phyloP scores from a whole-genome alignment of 2,329 filamentous ascomycete genomes.

The Sporothrix dimorphospora region DNA sequence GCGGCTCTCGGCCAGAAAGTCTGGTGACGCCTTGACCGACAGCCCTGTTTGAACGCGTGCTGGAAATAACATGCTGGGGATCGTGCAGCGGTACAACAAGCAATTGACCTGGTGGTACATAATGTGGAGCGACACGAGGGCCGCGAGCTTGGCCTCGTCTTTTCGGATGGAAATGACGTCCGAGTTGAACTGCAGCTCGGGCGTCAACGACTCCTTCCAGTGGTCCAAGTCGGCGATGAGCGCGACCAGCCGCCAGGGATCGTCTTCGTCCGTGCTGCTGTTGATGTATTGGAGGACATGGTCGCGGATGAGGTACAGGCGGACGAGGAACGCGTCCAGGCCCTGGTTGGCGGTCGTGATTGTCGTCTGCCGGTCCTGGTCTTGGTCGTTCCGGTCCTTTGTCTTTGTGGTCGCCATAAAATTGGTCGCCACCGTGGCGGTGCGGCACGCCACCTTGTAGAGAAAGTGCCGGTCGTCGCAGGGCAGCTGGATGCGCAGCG shows the following conservation, averaged over 20 bases:
- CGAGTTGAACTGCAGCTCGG: slow-evolving; percentile 21
- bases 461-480: slow-evolving; percentile 22
- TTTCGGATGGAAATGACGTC: slow-evolving; percentile 25
- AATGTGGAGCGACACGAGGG: slow-evolving; percentile 18
- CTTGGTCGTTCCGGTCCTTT: too few species aligned
- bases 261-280: slow-evolving; percentile 17
- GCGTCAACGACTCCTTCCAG: slow-evolving; percentile 21
- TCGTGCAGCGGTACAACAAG: slow-evolving; percentile 23
- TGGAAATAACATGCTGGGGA: slow-evolving; percentile 21
- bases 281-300: slow-evolving; percentile 26
- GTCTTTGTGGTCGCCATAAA: background rate
- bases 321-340: background rate
- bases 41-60: slow-evolving; percentile 7
- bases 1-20: slow-evolving; percentile 18
- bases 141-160: background rate
- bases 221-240: slow-evolving; percentile 15
- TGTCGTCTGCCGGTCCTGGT: background rate
- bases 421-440: background rate
- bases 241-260: slow-evolving; percentile 17
- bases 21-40: slow-evolving; percentile 15
- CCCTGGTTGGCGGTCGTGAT: background rate
- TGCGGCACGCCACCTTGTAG: slow-evolving; percentile 12
- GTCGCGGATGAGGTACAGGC: slow-evolving; percentile 18
- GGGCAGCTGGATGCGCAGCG: slow-evolving; percentile 24
- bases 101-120: slow-evolving; percentile 25